These are phyloP conservation scores for Camelina neglecta DNA, from an alignment of 345 rosid genomes.

Conservation along the genomic window DNA sequence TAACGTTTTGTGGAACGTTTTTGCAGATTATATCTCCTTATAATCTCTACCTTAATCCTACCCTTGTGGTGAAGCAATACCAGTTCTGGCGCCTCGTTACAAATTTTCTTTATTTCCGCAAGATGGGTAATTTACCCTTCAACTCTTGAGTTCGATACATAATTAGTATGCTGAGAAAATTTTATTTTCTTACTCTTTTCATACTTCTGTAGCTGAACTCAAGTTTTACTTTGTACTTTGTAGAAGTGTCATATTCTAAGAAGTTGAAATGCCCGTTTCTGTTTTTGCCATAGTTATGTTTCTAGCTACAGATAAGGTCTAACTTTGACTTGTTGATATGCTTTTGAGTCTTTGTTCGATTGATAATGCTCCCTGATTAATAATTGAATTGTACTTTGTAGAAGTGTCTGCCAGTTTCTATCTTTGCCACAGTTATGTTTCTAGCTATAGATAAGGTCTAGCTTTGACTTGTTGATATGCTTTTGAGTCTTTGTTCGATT, in stretches of 20 bases:
- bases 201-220: not conserved
- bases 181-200: too few relatives aligned
- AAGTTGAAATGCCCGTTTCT: too few relatives aligned
- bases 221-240: too few relatives aligned
- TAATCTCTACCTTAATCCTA: constrained; percentile 82
- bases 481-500: constrained; percentile 8
- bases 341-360: constrained; percentile 6
- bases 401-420: too few relatives aligned
- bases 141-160: not conserved
- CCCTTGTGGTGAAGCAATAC: constrained; percentile 81
- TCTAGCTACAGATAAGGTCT: not conserved
- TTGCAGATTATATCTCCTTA: constrained; percentile 92
- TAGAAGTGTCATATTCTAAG: too few relatives aligned
- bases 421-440: too few relatives aligned
- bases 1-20: constrained; percentile 16
- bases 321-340: constrained; percentile 2
- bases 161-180: not conserved
- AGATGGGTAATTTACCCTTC: constrained; percentile 66
- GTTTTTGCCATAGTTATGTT: too few relatives aligned
- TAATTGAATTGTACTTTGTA: too few relatives aligned
- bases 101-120: constrained; percentile 88
- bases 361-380: not conserved
- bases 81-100: constrained; percentile 98
- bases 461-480: constrained; percentile 3
- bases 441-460: not conserved